Evolutionary conservation across 169 alveolate species (phyloP), one percentile per base, ranked within the genome.

Genomic region (Cryptosporidium meleagridis): DNA sequence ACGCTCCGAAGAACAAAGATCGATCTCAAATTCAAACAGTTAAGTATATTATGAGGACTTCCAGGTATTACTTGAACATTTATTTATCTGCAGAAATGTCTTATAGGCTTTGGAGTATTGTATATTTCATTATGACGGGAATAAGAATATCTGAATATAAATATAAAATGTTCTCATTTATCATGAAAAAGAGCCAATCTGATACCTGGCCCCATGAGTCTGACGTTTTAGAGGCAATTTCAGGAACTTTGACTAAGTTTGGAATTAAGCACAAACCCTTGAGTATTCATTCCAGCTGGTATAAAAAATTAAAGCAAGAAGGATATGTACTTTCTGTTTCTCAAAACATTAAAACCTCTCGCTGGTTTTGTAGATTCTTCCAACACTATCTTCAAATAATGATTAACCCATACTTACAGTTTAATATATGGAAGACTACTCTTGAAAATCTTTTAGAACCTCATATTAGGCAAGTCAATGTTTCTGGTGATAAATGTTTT

Each of bases 311-410:
- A 61, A 80, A 80, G 12, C 62, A 80, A 41, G 89, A 67, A 33
- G 89, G 89, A 5, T 80, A 80, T 31, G 62, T 80, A 65, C 48
- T 80, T 23, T 45, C 70, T 10, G 41, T 80, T 45, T 80, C 89
- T 31, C 69, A 59, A 33, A 80, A 80, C 45, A 53, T 33, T 12
- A 80, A 62, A 67, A 80, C 89, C 37, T 31, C 89, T 21, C 69
- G 89, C 9, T 80, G 89, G 89, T 80, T 80, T 65, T 80, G 89
- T 18, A 75, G 89, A 8, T 80, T 80, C 65, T 80, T 80, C 39
- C 89, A 80, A 45, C 89, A 80, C 12, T 39, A 80, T 37, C 67
- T 80, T 31, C 75, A 80, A 26, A 80, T 80, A 14, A 59, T 80
- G 35, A 80, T 80, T 21, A 80, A 29, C 29, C 89, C 89, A 23